phyloP scores from a whole-genome alignment of 805 yeast species.

The Myxozyma vanderwaltii region DNA sequence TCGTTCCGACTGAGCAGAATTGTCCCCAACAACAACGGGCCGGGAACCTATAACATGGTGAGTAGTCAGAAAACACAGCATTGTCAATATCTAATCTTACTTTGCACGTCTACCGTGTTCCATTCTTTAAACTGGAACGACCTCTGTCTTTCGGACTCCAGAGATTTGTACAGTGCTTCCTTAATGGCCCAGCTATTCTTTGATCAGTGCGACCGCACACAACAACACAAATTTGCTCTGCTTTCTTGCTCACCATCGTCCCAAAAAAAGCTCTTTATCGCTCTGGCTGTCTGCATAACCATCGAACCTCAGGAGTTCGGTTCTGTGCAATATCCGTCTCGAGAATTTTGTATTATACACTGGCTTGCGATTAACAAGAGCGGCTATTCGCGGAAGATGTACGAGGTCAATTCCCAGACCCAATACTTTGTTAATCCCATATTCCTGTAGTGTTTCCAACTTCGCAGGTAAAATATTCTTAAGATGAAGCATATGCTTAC shows the following conservation, averaged over 20 bases:
- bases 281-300: not conserved
- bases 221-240: not conserved
- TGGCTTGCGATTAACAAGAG: conserved; percentile 14
- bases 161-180: conserved; percentile 32
- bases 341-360: conserved; percentile 11
- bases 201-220: not conserved
- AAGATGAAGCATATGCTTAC: not conserved
- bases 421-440: not conserved
- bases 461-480: not conserved
- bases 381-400: conserved; percentile 20
- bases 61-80: not conserved
- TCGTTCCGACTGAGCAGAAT: not conserved
- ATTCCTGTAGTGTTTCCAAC: not conserved
- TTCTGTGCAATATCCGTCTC: conserved; percentile 12
- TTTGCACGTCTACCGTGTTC: conserved; percentile 18
- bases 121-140: conserved; percentile 29
- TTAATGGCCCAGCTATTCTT: conserved; percentile 32
- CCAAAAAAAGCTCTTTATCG: conserved; percentile 13
- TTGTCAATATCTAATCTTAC: not conserved
- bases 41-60: not conserved
- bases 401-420: conserved; percentile 30
- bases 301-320: conserved; percentile 2
- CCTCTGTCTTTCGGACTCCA: conserved; percentile 21
- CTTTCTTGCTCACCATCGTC: conserved; percentile 28
- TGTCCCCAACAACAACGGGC: not conserved